Evolutionary conservation across 2,329 filamentous ascomycete genomes (phyloP).

Genomic region (Penicillium oxalicum): DNA sequence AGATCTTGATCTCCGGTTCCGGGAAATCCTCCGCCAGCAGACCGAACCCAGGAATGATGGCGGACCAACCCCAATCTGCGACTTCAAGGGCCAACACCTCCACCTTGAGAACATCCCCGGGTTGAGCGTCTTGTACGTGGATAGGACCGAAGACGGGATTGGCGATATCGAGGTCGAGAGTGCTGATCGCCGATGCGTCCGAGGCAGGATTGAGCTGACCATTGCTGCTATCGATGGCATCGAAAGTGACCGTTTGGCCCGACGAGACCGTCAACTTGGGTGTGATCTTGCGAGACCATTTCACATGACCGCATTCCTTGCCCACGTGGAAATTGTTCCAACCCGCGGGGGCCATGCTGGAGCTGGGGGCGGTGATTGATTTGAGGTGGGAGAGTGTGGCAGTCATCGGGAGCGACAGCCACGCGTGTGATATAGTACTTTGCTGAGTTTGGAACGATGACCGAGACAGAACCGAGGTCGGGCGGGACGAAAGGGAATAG

Average conservation of each 20-base stretch:
- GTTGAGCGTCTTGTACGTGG: slow-evolving; percentile 44
- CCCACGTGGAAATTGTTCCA: slow-evolving; percentile 31
- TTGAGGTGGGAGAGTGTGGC: slow-evolving; percentile 10
- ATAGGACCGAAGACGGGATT: slow-evolving; percentile 51
- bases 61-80: slow-evolving; percentile 49
- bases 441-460: neutral
- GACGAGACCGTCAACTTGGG: slow-evolving; percentile 46
- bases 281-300: slow-evolving; percentile 45
- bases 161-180: slow-evolving; percentile 39
- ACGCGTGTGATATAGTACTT: no score
- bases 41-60: slow-evolving; percentile 48
- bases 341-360: slow-evolving; percentile 10
- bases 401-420: slow-evolving; percentile 9
- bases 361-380: slow-evolving; percentile 3
- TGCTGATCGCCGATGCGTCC: slow-evolving; percentile 34
- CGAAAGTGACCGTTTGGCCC: slow-evolving; percentile 45
- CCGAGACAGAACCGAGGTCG: neutral
- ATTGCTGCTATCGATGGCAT: slow-evolving; percentile 47
- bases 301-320: slow-evolving; percentile 38
- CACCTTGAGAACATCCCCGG: slow-evolving; percentile 49
- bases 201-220: slow-evolving; percentile 46
- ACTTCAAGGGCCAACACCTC: slow-evolving; percentile 45
- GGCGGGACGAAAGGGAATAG: neutral
- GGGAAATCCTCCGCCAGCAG: slow-evolving; percentile 47
- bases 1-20: slow-evolving; percentile 44